phyloP scores from a whole-genome alignment of 345 rosid genomes.

The Gossypium herbaceum region DNA sequence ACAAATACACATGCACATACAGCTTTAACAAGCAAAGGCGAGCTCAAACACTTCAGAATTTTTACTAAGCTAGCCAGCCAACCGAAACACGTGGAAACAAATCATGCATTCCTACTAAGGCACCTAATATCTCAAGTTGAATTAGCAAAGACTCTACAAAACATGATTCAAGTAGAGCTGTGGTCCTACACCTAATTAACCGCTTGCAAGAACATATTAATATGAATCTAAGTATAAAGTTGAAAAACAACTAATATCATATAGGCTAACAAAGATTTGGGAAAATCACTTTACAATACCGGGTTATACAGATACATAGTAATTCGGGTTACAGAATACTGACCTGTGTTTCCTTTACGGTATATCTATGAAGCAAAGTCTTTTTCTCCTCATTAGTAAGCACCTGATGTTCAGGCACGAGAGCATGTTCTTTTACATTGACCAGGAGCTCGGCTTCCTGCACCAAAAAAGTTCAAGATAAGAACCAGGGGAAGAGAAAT shows the following conservation, averaged over 20 bases:
- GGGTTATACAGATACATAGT: not conserved
- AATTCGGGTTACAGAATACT: constrained; percentile 1
- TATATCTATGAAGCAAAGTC: constrained; percentile 68
- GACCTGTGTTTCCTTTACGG: constrained; percentile 85
- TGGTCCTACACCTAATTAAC: constrained; percentile 2
- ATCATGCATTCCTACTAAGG: not conserved
- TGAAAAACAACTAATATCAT: constrained; percentile 1
- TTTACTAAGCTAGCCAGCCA: not conserved
- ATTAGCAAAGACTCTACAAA: not conserved
- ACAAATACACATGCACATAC: not conserved
- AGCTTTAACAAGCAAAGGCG: not conserved
- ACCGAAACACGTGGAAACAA: not conserved
- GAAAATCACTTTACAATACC: not conserved
- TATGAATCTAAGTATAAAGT: not conserved
- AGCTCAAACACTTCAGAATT: not conserved
- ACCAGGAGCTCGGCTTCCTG: constrained; percentile 73
- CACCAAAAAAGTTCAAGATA: constrained; percentile 13
- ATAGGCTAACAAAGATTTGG: not conserved
- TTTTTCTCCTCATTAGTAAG: constrained; percentile 71
- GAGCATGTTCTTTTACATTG: constrained; percentile 71
- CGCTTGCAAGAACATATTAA: not conserved
- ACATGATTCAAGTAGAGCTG: not conserved
- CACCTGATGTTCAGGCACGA: constrained; percentile 78
- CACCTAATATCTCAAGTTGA: not conserved
- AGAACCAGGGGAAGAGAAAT: not conserved